Base-by-base conservation (phyloP, 441 rosid species). In the Omphalea diandra region DNA sequence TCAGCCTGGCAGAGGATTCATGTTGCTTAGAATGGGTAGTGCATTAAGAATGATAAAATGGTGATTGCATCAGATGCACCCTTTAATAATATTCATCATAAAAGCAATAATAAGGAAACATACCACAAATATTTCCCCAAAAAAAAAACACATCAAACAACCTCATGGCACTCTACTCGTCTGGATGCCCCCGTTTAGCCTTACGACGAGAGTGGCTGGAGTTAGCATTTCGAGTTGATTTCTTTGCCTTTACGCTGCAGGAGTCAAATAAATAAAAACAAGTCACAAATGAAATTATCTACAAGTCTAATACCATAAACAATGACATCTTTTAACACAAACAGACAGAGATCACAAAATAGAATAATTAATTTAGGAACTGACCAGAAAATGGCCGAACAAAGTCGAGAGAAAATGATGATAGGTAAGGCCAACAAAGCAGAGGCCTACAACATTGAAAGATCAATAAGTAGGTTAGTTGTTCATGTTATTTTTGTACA, bases 381-480 rank as follows among this genome's bases (percentile, higher is more conserved):
- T 74, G 54, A 90, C 97, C 90, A 69, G 81, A 80, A 87, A 59
- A 80, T 40, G 36, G 90, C 76, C 2, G 90, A 86, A 69, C 53
- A 74, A 49, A 76, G 44, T 79, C 88, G 86, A 6, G 73, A 82
- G 76, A 87, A 78, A 58, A 90, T 40, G 63, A 88, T 77, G 43
- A 86, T 49, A 24, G 97, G 97, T 50, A 90, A 76, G 35, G 94
- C 93, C 85, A 90, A 74, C 50, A 93, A 74, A 26, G 97, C 90
- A 80, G 98, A 93, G 54, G 98, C 98, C 98, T 96, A 80, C 65
- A 81, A 27, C 33, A 52, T 65, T 43, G 32, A 72, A 70, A 73
- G 35, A 63, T 26, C 50, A 61, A 29, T 7, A 67, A 57, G 56
- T 43, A 12, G 63, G 44, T 50, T 58, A 50, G 49, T 38, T 18